Evolutionary conservation across 1,139 yeast genomes (phyloP).

Genomic region (Protomyces gravidus): DNA sequence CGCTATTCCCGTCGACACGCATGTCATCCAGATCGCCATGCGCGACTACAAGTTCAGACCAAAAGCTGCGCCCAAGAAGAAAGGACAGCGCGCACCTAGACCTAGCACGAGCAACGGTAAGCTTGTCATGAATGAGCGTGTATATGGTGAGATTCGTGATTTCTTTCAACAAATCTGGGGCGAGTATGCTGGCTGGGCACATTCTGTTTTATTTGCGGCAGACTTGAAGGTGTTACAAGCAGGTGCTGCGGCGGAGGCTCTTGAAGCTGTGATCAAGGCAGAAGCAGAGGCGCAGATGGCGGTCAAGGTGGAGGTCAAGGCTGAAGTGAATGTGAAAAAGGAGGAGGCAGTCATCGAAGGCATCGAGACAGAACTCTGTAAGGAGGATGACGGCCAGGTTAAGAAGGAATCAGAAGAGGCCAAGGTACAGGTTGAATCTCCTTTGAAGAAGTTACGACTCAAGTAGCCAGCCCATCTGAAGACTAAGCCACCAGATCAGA

Average conservation of each 20-base stretch:
- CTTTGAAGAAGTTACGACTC: background rate
- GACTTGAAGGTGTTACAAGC: slow-evolving; percentile 48
- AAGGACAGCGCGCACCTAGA: slow-evolving; percentile 35
- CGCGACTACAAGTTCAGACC: slow-evolving; percentile 64
- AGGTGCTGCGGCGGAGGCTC: background rate
- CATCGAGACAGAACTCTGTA: background rate
- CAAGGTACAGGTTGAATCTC: background rate
- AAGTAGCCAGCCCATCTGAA: background rate
- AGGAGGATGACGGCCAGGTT: too few species aligned
- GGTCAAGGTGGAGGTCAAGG: background rate
- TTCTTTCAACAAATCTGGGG: slow-evolving; percentile 76
- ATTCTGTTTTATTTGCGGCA: slow-evolving; percentile 81
- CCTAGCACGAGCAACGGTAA: background rate
- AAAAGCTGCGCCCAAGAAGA: slow-evolving; percentile 41
- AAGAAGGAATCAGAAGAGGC: background rate
- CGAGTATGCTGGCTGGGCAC: slow-evolving; percentile 96
- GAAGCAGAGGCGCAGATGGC: background rate
- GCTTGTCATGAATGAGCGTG: slow-evolving; percentile 51
- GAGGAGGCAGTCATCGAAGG: background rate
- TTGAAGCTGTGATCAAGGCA: background rate
- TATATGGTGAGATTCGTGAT: slow-evolving; percentile 57
- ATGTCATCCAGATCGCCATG: slow-evolving; percentile 70
- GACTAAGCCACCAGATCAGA: too few species aligned
- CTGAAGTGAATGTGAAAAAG: background rate
- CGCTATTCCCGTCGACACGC: slow-evolving; percentile 93